phyloP scores from a whole-genome alignment of 2,329 filamentous ascomycete genomes.

The Dactylellina leptospora region DNA sequence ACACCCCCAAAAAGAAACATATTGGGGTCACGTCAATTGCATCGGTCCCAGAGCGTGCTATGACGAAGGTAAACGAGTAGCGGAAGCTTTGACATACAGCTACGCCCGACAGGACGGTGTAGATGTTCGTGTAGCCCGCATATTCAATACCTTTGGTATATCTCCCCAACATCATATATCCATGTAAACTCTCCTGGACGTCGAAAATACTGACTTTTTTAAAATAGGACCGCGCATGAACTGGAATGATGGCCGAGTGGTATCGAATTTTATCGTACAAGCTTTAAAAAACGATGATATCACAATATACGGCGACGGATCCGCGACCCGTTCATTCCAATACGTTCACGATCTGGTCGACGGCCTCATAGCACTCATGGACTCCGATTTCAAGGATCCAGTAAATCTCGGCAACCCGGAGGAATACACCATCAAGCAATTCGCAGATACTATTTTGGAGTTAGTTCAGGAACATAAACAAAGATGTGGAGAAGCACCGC shows the following conservation, averaged over 20 bases:
- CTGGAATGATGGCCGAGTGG: constrained; percentile 58
- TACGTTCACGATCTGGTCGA: constrained; percentile 58
- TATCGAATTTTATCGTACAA: constrained; percentile 59
- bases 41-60: constrained; percentile 62
- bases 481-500: constrained; percentile 29
- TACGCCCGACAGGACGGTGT: constrained; percentile 57
- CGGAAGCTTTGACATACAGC: constrained; percentile 60
- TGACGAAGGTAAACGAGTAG: constrained; percentile 62
- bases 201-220: neutral
- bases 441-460: constrained; percentile 57
- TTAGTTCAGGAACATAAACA: constrained; percentile 52
- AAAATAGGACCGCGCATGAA: constrained; percentile 57
- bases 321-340: constrained; percentile 58
- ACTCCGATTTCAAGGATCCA: constrained; percentile 56
- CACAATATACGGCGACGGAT: constrained; percentile 58
- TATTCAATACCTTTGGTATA: constrained; percentile 60
- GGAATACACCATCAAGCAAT: constrained; percentile 58
- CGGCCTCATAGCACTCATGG: constrained; percentile 58
- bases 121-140: constrained; percentile 58
- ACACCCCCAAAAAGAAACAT: constrained; percentile 59
- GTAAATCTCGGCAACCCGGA: constrained; percentile 59
- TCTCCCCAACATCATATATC: neutral
- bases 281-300: constrained; percentile 57
- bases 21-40: constrained; percentile 62
- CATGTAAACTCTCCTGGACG: neutral